Conservation (phyloP, 2,329 filamentous ascomycete species). For the Sphaceloma murrayae region DNA sequence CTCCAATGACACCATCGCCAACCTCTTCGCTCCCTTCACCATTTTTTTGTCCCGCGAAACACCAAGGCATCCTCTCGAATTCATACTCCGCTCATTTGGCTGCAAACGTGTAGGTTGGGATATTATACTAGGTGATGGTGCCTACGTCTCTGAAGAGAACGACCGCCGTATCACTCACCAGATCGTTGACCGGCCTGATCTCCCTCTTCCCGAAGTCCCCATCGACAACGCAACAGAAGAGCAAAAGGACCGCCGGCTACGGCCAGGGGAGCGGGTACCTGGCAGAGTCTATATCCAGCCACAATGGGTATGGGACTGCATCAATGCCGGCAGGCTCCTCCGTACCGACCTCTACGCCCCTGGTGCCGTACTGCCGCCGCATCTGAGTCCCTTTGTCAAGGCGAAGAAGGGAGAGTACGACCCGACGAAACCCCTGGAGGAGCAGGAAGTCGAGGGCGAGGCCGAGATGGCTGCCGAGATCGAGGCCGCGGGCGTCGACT, state of each 20-base stretch:
- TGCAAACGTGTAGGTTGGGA: constrained; percentile 97
- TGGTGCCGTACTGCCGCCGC: constrained; percentile 79
- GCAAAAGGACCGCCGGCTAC: constrained; percentile 34
- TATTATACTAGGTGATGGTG: constrained; percentile 75
- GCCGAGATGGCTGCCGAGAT: constrained; percentile 44
- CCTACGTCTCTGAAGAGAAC: constrained; percentile 80
- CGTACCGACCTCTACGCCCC: constrained; percentile 81
- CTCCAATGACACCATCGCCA: constrained; percentile 52
- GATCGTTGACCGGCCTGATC: constrained; percentile 78
- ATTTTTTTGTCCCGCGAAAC: constrained; percentile 92
- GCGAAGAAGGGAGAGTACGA: constrained; percentile 80
- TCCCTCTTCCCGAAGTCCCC: constrained; percentile 40
- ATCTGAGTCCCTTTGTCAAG: constrained; percentile 94
- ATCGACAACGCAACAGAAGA: constrained; percentile 44
- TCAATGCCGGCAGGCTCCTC: constrained; percentile 86
- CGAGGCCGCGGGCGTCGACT: constrained; percentile 25
- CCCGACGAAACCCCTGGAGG: constrained; percentile 72
- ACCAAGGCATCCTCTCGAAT: constrained; percentile 80
- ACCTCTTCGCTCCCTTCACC: constrained; percentile 80
- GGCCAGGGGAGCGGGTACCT: constrained; percentile 66
- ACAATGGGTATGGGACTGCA: constrained; percentile 96
- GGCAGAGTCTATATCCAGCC: constrained; percentile 89
- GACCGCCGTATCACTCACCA: constrained; percentile 92
- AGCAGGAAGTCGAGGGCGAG: constrained; percentile 81
- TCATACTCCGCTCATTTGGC: constrained; percentile 85